These are phyloP conservation scores for Lasiosphaeriaceae sp. DNA, from an alignment of 495 filamentous ascomycete genomes.

Conservation along the genomic window DNA sequence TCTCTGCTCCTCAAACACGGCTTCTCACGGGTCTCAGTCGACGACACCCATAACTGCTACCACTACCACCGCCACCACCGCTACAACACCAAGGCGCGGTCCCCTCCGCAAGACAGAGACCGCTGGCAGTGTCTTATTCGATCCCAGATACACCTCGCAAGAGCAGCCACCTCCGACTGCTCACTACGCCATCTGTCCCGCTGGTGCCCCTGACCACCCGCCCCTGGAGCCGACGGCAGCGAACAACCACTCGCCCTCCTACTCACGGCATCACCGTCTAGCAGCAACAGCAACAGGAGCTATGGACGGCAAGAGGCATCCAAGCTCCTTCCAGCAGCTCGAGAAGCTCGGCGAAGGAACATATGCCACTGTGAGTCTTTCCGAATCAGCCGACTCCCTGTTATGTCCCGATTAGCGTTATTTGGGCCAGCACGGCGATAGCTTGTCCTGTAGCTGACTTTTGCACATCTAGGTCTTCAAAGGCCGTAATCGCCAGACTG, in stretches of 20 bases:
- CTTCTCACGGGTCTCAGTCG: constrained; percentile 25
- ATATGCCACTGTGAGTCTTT: constrained; percentile 83
- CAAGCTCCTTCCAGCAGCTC: constrained; percentile 96
- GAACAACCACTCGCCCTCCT: not conserved
- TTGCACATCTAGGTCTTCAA: constrained; percentile 77
- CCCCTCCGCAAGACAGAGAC: constrained; percentile 26
- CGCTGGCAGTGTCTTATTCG: constrained; percentile 42
- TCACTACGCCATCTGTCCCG: constrained; percentile 11
- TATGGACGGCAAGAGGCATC: constrained; percentile 88
- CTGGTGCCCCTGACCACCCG: not conserved
- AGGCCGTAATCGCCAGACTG: constrained; percentile 91
- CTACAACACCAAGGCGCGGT: constrained; percentile 3
- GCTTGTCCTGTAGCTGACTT: not conserved
- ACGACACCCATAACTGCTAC: not conserved
- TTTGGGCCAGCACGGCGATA: too few species aligned
- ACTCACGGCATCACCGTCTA: not conserved
- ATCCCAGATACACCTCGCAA: constrained; percentile 27
- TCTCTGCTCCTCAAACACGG: constrained; percentile 28
- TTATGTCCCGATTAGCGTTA: too few species aligned
- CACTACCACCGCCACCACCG: not conserved
- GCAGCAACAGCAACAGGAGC: constrained; percentile 10
- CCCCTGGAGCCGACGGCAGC: not conserved
- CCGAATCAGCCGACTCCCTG: not conserved
- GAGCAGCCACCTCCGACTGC: constrained; percentile 23
- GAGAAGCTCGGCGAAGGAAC: constrained; percentile 98